Percentiles rank a stretch among this genome's conserved stretches.
phyloP scores from a whole-genome alignment of 148 eudicot genomes.

The Pharnaceum exiguum region DNA sequence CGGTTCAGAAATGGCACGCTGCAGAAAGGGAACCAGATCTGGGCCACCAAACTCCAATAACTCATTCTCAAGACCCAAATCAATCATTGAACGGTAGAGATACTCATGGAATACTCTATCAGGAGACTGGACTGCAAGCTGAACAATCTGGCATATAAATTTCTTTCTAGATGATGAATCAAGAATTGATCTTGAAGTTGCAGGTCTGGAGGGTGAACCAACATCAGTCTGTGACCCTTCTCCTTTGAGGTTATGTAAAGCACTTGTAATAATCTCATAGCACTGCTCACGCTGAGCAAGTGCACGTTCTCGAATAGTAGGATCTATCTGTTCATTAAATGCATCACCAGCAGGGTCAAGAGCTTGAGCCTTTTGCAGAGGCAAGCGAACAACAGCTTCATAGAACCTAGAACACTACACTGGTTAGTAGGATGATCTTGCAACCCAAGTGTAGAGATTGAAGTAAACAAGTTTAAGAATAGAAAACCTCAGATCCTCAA shows the following conservation, averaged over 20 bases:
- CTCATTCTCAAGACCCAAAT: constrained; percentile 91
- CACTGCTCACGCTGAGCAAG: constrained; percentile 86
- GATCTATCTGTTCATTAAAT: constrained; percentile 77
- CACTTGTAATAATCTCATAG: constrained; percentile 71
- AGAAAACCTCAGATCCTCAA: constrained; percentile 84
- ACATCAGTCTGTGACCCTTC: constrained; percentile 50
- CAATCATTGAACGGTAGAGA: constrained; percentile 75
- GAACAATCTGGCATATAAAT: constrained; percentile 85
- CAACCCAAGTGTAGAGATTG: not conserved
- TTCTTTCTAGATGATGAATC: constrained; percentile 73
- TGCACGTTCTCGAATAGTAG: constrained; percentile 58
- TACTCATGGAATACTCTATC: constrained; percentile 85
- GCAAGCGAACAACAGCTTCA: constrained; percentile 96
- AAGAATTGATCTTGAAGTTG: constrained; percentile 46
- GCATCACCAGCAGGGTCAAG: constrained; percentile 96
- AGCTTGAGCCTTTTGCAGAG: constrained; percentile 92
- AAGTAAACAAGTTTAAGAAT: not conserved
- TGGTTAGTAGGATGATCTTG: not conserved
- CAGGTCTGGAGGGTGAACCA: constrained; percentile 65
- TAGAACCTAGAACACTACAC: constrained; percentile 60
- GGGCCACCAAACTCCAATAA: constrained; percentile 94
- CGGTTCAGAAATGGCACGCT: constrained; percentile 70
- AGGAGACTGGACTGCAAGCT: constrained; percentile 93
- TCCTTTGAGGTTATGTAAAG: constrained; percentile 81
- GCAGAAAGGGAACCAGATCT: constrained; percentile 90